Evolutionary conservation across 2,329 filamentous ascomycete genomes (phyloP), one percentile per base, ranked within the genome.

Genomic region (Exophiala oligosperma): DNA sequence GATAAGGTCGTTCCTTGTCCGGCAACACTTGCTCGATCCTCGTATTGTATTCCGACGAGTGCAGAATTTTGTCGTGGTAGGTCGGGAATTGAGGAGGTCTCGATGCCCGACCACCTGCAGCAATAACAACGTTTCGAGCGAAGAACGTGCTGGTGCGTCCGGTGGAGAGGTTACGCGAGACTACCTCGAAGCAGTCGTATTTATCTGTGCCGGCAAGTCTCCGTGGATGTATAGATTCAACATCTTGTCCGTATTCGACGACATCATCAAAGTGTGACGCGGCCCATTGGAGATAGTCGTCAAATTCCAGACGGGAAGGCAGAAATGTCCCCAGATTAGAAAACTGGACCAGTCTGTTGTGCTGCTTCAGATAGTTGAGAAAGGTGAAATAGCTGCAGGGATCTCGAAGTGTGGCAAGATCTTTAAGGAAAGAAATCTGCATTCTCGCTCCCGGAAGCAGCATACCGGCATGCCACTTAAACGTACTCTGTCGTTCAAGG

Each of bases 391-490:
- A 84, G 65, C 90, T 96, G 63, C 89, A 85, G 6, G 93, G 93
- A 71, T 97, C 87, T 57, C 93, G 84, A 66, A 96, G 81, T 2
- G 91, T 94, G 2, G 93, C 93, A 73, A 97, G 84, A 71, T 97
- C 93, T 77, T 97, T 97, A 77, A 97, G 83, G 78, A 96, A 97
- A 8, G 91, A 95, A 67, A 97, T 97, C 72, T 97, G 93, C 93
- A 97, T 97, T 76, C 89, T 92, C 52, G 92, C 90, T 4, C 92
- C 92, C 0, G 92, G 91, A 2, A 97, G 83, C 59, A 97, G 85
- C 93, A 97, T 97, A 59, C 93, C 93, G 0, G 91, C 87, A 74
- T 97, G 93, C 93, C 93, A 97, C 58, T 89, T 85, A 70, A 97
- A 97, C 49, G 81, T 77, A 32, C 79, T 70, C 75, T 97, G 93